Evolutionary conservation across 1,284 basidiomycete species (phyloP).

Genomic region (Ustilago crameri): DNA sequence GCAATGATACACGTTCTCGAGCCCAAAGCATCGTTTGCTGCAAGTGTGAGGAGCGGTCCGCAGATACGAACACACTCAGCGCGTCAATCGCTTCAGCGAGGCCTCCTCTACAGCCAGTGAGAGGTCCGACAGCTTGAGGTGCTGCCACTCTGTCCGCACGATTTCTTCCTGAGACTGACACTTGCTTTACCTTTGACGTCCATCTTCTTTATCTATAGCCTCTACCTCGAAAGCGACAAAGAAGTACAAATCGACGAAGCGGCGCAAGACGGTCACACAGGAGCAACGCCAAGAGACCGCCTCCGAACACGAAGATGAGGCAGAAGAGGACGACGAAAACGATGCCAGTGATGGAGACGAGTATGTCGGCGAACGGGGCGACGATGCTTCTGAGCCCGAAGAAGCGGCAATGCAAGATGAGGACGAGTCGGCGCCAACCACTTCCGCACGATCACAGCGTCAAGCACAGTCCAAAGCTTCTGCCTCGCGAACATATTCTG

Average conservation of each 20-base stretch:
- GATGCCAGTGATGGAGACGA: constrained; percentile 27
- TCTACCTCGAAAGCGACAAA: constrained; percentile 15
- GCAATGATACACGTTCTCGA: too few relatives aligned
- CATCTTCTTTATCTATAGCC: constrained; percentile 1
- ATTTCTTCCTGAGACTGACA: not conserved
- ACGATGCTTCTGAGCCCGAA: constrained; percentile 22
- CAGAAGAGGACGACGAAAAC: constrained; percentile 13
- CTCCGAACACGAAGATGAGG: constrained; percentile 18
- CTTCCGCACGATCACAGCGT: constrained; percentile 1
- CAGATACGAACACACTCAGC: not conserved
- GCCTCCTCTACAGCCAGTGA: too few relatives aligned
- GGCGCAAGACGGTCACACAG: constrained; percentile 9
- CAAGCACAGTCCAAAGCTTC: not conserved
- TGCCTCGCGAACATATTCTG: not conserved
- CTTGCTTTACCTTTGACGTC: not conserved
- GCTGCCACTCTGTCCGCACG: not conserved
- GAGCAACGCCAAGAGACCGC: not conserved
- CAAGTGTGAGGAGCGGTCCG: not conserved
- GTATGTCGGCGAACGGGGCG: constrained; percentile 17
- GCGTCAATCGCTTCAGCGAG: too few relatives aligned
- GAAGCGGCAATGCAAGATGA: constrained; percentile 20
- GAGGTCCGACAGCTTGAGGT: not conserved
- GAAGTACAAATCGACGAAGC: constrained; percentile 23
- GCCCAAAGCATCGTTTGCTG: not conserved
- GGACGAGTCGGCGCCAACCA: constrained; percentile 1